Evolutionary conservation across 2,329 filamentous ascomycete genomes (phyloP).

Genomic region (Aspergillus udagawae): DNA sequence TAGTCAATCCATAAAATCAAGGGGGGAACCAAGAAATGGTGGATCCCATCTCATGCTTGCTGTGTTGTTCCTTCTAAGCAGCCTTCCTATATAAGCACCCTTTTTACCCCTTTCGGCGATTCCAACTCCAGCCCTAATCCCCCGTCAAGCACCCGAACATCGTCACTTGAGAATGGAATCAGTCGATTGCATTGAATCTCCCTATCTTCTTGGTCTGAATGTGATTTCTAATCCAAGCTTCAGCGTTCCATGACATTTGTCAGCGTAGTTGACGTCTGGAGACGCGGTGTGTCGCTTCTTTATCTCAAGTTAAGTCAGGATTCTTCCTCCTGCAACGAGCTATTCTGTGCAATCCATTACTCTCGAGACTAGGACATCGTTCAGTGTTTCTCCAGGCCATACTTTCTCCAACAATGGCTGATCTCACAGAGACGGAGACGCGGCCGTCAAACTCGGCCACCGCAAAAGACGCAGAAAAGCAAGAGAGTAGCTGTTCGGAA

Average conservation of each 20-base stretch:
- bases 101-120: background rate
- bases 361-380: background rate
- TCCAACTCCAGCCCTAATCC: background rate
- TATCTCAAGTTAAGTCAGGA: background rate
- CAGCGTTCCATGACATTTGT: background rate
- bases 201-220: background rate
- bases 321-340: background rate
- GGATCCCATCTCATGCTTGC: background rate
- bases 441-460: background rate
- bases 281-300: background rate
- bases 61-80: background rate
- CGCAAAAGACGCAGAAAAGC: background rate
- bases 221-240: background rate
- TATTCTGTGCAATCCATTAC: background rate
- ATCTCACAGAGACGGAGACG: background rate
- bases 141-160: background rate
- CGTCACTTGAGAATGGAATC: background rate
- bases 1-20: background rate
- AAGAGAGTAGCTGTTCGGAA: background rate
- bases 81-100: background rate
- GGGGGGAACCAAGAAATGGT: background rate
- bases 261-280: background rate
- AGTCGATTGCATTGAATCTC: background rate
- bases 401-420: background rate
- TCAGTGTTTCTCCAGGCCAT: background rate